Evolutionary conservation across 768 basidiomycete species (phyloP).

Genomic region (Leccinum aurantiacum): DNA sequence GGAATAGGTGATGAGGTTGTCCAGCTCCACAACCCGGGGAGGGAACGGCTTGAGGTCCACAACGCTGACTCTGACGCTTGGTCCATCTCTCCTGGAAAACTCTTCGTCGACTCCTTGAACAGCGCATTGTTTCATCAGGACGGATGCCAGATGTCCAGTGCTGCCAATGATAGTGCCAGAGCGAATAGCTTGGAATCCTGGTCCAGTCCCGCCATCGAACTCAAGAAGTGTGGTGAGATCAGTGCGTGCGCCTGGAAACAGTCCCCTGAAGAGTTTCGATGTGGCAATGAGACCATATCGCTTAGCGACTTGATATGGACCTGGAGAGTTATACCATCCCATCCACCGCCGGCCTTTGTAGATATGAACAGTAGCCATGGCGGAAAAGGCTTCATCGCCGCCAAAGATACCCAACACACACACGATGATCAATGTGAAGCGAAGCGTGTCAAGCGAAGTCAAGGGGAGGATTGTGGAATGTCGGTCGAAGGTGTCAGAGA

Average conservation of each 20-base stretch:
- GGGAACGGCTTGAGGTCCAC: not conserved
- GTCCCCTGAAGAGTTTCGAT: conserved; percentile 10
- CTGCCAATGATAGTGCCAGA: conserved; percentile 5
- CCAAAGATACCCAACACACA: conserved; percentile 32
- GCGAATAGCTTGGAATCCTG: conserved; percentile 1
- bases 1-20: not conserved
- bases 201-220: conserved; percentile 2
- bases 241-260: conserved; percentile 10
- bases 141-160: conserved; percentile 7
- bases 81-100: not conserved
- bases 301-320: no score
- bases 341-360: conserved; percentile 23
- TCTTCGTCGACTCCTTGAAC: not conserved
- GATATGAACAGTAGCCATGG: conserved; percentile 30
- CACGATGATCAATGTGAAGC: conserved; percentile 21
- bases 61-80: not conserved
- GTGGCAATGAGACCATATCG: conserved; percentile 16
- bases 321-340: no score
- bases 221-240: conserved; percentile 8
- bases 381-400: conserved; percentile 33
- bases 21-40: not conserved
- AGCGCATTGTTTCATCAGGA: conserved; percentile 4
- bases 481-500: not conserved
- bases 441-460: not conserved
- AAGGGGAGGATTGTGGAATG: not conserved